These are phyloP conservation scores for Colletotrichum godetiae DNA, from an alignment of 2,329 filamentous ascomycete species.

Conservation along the genomic window DNA sequence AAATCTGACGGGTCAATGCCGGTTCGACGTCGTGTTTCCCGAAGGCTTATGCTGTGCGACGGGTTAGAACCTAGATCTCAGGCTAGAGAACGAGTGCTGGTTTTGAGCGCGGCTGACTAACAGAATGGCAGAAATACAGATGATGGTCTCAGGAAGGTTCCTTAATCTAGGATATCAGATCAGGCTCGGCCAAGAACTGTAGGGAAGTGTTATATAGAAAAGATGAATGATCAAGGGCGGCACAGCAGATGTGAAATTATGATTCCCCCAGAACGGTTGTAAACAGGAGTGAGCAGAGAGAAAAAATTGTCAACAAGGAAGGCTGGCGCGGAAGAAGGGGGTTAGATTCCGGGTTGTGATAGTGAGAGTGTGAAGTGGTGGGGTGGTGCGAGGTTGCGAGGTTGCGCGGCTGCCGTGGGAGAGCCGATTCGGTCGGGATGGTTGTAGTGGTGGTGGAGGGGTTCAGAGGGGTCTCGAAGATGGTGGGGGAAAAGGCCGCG, in stretches of 20 bases:
- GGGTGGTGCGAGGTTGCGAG: constrained; percentile 34
- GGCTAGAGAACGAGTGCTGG: constrained; percentile 5
- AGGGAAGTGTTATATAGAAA: constrained; percentile 16
- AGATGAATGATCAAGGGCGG: neutral
- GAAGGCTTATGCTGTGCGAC: neutral
- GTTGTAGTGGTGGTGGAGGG: constrained; percentile 32
- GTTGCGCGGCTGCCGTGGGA: constrained; percentile 35
- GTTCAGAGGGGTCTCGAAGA: constrained; percentile 26
- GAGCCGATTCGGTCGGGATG: constrained; percentile 37
- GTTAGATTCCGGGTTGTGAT: constrained; percentile 20
- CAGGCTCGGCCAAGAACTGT: constrained; percentile 3
- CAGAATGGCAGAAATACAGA: neutral
- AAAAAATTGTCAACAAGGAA: constrained; percentile 16
- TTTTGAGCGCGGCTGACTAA: constrained; percentile 6
- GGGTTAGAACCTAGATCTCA: constrained; percentile 3
- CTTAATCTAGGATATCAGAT: constrained; percentile 1
- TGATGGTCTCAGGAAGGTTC: constrained; percentile 1
- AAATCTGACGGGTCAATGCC: constrained; percentile 37
- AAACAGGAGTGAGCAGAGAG: neutral
- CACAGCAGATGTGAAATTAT: constrained; percentile 17
- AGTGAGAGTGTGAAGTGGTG: constrained; percentile 16
- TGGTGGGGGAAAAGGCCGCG: constrained; percentile 32
- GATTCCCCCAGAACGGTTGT: neutral
- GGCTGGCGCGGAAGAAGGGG: constrained; percentile 30
- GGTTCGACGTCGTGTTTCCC: constrained; percentile 29